Evolutionary conservation across 208 protist species (phyloP).

Genomic region (Leptomonas pyrrhocoris): DNA sequence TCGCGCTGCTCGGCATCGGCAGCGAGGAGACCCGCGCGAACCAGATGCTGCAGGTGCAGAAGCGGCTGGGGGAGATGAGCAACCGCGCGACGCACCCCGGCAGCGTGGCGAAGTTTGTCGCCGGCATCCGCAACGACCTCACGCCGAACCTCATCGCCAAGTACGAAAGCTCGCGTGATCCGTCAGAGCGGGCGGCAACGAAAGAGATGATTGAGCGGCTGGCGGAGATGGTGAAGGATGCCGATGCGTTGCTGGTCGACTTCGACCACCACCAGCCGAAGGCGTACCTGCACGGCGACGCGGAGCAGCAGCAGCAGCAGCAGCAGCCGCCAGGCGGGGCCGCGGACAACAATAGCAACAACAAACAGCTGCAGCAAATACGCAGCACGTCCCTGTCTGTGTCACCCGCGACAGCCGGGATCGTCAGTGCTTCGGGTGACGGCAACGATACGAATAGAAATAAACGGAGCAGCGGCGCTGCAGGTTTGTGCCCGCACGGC

Average conservation of each 20-base stretch:
- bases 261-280: constrained; percentile 79
- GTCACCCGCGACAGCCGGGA: neutral
- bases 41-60: constrained; percentile 75
- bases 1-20: constrained; percentile 76
- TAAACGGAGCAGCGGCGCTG: neutral
- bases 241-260: constrained; percentile 61
- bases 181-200: constrained; percentile 39
- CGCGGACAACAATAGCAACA: too few species aligned
- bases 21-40: constrained; percentile 62
- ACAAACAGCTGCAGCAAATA: neutral
- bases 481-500: neutral
- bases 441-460: neutral
- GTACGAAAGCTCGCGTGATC: constrained; percentile 36
- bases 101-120: constrained; percentile 78
- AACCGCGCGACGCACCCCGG: constrained; percentile 74
- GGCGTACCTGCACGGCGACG: constrained; percentile 68
- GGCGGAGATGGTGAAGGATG: constrained; percentile 74
- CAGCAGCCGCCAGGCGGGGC: neutral
- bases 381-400: constrained; percentile 3
- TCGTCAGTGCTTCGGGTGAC: neutral
- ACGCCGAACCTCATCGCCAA: constrained; percentile 61
- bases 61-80: constrained; percentile 59
- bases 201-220: constrained; percentile 63
- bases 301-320: constrained; percentile 17
- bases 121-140: constrained; percentile 66